Evolutionary conservation across 2,329 filamentous ascomycete genomes (phyloP).

Genomic region (Colletotrichum sublineola): DNA sequence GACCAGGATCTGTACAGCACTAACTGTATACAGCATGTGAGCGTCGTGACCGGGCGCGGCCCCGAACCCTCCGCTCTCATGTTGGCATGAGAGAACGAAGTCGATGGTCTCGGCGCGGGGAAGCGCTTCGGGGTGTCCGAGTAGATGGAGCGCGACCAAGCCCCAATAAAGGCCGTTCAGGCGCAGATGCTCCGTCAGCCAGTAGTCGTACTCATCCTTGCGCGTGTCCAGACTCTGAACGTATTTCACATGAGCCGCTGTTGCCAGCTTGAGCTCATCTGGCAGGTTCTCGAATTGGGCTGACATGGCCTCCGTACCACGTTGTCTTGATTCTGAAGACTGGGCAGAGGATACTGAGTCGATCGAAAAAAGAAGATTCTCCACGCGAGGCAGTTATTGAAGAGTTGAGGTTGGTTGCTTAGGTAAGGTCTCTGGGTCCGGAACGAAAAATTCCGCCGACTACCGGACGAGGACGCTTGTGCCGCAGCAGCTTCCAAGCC

Average conservation of each 20-base stretch:
- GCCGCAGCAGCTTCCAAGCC: too few species aligned
- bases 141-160: constrained; percentile 86
- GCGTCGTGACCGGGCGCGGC: constrained; percentile 95
- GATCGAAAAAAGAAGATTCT: neutral
- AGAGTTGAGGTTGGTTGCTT: constrained; percentile 37
- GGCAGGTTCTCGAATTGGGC: constrained; percentile 51
- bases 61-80: constrained; percentile 90
- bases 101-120: constrained; percentile 85
- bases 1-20: constrained; percentile 92
- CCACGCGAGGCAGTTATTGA: constrained; percentile 9
- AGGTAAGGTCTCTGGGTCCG: constrained; percentile 28
- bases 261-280: constrained; percentile 61
- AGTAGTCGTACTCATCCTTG: constrained; percentile 96
- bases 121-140: constrained; percentile 84
- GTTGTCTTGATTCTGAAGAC: neutral
- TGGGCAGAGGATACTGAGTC: neutral
- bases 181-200: constrained; percentile 95
- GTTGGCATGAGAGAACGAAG: constrained; percentile 96
- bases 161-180: constrained; percentile 98
- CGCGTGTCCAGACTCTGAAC: constrained; percentile 92
- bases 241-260: constrained; percentile 83
- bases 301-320: constrained; percentile 48
- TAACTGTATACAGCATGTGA: constrained; percentile 96
- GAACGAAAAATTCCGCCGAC: constrained; percentile 34
- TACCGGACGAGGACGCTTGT: constrained; percentile 5